Conservation (phyloP, 208 protist species). For the Leishmania turanica region DNA sequence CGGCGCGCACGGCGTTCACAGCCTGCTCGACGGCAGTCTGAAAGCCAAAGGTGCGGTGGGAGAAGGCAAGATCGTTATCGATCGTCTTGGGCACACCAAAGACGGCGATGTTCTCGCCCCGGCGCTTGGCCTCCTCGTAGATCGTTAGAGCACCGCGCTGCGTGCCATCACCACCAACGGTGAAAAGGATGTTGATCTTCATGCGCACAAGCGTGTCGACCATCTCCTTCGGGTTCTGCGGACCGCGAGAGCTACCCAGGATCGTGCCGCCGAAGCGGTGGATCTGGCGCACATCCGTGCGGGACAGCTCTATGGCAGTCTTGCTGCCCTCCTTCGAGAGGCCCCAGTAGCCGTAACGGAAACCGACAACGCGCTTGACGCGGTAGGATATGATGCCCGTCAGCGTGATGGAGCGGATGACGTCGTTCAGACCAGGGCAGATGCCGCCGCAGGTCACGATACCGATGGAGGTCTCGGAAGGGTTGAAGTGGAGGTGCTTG, state of each 20-base stretch:
- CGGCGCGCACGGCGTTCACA: conserved; percentile 82
- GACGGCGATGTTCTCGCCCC: conserved; percentile 86
- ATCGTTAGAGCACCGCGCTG: conserved; percentile 89
- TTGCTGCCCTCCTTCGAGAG: conserved; percentile 88
- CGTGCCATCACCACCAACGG: conserved; percentile 95
- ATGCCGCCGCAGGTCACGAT: conserved; percentile 97
- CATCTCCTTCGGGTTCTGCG: conserved; percentile 89
- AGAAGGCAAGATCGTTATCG: conserved; percentile 95
- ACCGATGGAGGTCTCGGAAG: conserved; percentile 82
- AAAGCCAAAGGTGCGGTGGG: conserved; percentile 95
- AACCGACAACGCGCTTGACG: conserved; percentile 92
- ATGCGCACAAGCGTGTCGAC: conserved; percentile 87
- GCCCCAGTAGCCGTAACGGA: conserved; percentile 93
- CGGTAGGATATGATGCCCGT: conserved; percentile 79
- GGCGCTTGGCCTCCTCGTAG: conserved; percentile 79
- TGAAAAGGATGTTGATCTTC: conserved; percentile 93
- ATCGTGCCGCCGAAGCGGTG: conserved; percentile 94
- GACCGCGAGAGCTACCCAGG: conserved; percentile 92
- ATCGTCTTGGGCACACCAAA: conserved; percentile 97
- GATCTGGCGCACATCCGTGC: conserved; percentile 79
- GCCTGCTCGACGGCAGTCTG: conserved; percentile 94
- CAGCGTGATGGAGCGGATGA: conserved; percentile 93
- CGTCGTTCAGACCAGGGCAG: conserved; percentile 96
- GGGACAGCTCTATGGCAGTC: conserved; percentile 88
- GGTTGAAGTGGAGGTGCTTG: conserved; percentile 90